Conservation (phyloP, 1,284 basidiomycete species). For the Trametes pubescens region DNA sequence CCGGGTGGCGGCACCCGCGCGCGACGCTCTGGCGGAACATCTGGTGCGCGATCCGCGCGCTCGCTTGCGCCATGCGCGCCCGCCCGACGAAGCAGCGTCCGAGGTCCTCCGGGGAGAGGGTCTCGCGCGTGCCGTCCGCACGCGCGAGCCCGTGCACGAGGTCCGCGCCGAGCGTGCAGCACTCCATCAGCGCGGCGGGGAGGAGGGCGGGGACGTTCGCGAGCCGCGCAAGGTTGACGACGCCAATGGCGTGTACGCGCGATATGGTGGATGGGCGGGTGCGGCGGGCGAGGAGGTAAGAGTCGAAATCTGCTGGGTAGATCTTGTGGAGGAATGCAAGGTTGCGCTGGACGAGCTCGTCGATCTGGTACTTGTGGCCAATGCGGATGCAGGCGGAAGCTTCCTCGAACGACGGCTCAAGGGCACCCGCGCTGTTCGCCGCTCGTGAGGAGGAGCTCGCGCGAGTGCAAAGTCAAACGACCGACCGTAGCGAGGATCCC, state of each 20-base stretch:
- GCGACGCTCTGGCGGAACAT: constrained; percentile 30
- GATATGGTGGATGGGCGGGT: constrained; percentile 23
- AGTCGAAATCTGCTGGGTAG: constrained; percentile 30
- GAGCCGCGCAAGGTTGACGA: constrained; percentile 32
- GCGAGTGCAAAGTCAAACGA: not conserved
- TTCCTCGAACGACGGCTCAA: constrained; percentile 25
- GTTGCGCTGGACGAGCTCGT: constrained; percentile 24
- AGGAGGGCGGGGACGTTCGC: constrained; percentile 15
- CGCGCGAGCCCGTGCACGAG: constrained; percentile 25
- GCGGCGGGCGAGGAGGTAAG: constrained; percentile 21
- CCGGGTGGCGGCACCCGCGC: constrained; percentile 20
- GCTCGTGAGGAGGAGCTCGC: not conserved
- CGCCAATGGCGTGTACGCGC: constrained; percentile 26
- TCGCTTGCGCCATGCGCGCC: constrained; percentile 31
- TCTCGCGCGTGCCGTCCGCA: constrained; percentile 26
- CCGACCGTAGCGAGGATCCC: constrained; percentile 22
- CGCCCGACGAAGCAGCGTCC: constrained; percentile 32
- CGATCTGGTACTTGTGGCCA: constrained; percentile 32
- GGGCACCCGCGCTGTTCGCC: constrained; percentile 12
- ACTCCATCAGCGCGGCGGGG: constrained; percentile 33
- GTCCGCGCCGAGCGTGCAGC: constrained; percentile 30
- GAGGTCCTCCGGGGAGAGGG: constrained; percentile 30
- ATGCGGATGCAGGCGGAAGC: constrained; percentile 30
- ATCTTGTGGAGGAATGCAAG: constrained; percentile 25
- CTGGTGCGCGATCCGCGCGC: constrained; percentile 32